Conservation (phyloP, 2,329 filamentous ascomycete species). For the Juglanconis sp. region DNA sequence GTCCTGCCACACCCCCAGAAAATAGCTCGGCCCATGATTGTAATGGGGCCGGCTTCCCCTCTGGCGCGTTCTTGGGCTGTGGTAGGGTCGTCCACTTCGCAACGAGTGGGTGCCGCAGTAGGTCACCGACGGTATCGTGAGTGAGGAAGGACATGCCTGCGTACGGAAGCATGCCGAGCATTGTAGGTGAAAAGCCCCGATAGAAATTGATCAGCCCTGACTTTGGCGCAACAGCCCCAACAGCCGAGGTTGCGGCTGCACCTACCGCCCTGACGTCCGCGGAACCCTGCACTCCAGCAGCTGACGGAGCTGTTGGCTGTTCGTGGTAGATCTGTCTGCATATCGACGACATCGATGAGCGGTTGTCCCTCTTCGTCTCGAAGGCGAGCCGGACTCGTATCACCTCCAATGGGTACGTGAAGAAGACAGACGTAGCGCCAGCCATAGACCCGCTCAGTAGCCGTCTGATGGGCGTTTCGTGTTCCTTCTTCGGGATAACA, state of each 20-base stretch:
- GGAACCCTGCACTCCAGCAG: conserved; percentile 29
- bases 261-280: conserved; percentile 41
- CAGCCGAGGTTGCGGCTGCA: conserved; percentile 38
- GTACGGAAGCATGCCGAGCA: conserved; percentile 95
- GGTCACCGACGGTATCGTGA: conserved; percentile 84
- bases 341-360: conserved; percentile 70
- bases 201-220: conserved; percentile 87
- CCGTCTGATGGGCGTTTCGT: conserved; percentile 79
- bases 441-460: conserved; percentile 71
- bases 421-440: conserved; percentile 88
- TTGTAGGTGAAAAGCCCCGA: conserved; percentile 83
- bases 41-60: conserved; percentile 66
- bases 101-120: conserved; percentile 68
- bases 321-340: conserved; percentile 87
- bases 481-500: conserved; percentile 66
- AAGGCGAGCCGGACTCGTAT: conserved; percentile 91
- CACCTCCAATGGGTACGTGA: conserved; percentile 93
- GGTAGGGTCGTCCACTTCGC: conserved; percentile 74
- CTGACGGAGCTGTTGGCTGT: conserved; percentile 44
- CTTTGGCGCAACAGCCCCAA: conserved; percentile 54
- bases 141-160: conserved; percentile 94
- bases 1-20: conserved; percentile 79
- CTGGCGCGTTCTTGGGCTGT: conserved; percentile 48
- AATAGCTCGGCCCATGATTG: conserved; percentile 83
- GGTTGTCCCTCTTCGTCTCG: conserved; percentile 75